Base-by-base conservation (phyloP, 176 grass and related monocot genomes). In the Cocos nucifera region DNA sequence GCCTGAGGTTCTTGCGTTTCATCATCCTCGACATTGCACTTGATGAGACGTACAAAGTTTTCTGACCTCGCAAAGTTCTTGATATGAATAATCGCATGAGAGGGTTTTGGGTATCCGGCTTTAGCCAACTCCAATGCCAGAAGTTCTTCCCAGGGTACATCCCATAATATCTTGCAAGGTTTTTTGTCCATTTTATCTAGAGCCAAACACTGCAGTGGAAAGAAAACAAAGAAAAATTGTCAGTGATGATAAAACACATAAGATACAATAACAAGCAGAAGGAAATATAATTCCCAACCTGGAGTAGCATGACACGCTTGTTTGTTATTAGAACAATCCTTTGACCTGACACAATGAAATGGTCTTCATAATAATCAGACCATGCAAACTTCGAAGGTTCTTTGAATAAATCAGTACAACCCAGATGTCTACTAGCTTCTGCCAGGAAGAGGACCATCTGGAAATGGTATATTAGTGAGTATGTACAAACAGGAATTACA, bases 361-460 rank as follows among this genome's bases (percentile, higher is more conserved):
- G 80, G 50, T 83, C 78, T 82, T 88, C 92, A 21, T 97, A 97
- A 69, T 88, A 97, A 82, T 97, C 92, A 51, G 92, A 91, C 92
- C 92, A 97, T 80, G 92, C 92, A 73, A 88, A 97, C 71, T 97
- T 97, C 8, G 92, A 91, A 73, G 92, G 92, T 85, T 97, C 92
- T 61, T 78, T 86, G 79, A 97, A 97, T 70, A 97, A 74, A 78
- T 97, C 92, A 24, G 92, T 81, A 75, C 92, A 91, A 57, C 82
- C 92, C 74, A 97, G 82, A 85, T 88, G 83, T 73, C 87, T 59
- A 75, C 92, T 85, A 61, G 87, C 87, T 78, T 97, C 92, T 72
- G 92, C 92, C 66, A 97, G 76, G 72, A 85, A 88, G 77, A 97
- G 92, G 62, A 83, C 78, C 92, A 97, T 97, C 92, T 97, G 78